A percentile compares a stretch with the other conserved stretches of the same genome.
phyloP scores from a whole-genome alignment of 2,329 filamentous ascomycete genomes.

The Aspergillus quadrilineatus region DNA sequence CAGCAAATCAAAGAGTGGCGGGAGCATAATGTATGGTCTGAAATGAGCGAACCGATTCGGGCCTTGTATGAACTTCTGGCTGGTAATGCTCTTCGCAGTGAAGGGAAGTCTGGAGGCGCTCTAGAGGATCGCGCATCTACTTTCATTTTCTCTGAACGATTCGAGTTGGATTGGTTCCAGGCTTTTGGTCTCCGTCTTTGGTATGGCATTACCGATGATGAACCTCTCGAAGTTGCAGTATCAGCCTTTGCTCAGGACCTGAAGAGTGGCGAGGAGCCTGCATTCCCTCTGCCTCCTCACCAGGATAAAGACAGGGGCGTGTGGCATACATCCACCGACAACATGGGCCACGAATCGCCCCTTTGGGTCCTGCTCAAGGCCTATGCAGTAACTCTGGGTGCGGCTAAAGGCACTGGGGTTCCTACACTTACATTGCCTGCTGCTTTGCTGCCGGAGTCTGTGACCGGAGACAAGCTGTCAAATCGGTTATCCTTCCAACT shows the following conservation, averaged over 20 bases:
- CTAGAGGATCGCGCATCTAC: slow-evolving; percentile 76
- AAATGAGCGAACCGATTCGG: slow-evolving; percentile 80
- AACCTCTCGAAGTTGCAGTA: slow-evolving; percentile 72
- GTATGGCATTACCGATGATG: slow-evolving; percentile 72
- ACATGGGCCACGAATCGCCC: slow-evolving; percentile 64
- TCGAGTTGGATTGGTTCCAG: slow-evolving; percentile 88
- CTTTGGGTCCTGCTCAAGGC: slow-evolving; percentile 85
- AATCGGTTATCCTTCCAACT: slow-evolving; percentile 83
- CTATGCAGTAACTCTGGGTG: slow-evolving; percentile 56
- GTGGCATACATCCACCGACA: slow-evolving; percentile 61
- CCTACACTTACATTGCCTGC: slow-evolving; percentile 57
- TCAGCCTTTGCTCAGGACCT: slow-evolving; percentile 72
- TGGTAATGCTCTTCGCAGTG: slow-evolving; percentile 80
- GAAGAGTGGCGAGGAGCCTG: slow-evolving; percentile 64
- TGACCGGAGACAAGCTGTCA: slow-evolving; percentile 71
- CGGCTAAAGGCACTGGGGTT: slow-evolving; percentile 34
- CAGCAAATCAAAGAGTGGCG: slow-evolving; percentile 84
- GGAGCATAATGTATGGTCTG: slow-evolving; percentile 76
- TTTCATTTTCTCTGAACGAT: slow-evolving; percentile 80
- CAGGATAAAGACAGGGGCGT: slow-evolving; percentile 58
- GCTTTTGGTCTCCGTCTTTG: slow-evolving; percentile 88
- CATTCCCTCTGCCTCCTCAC: slow-evolving; percentile 71
- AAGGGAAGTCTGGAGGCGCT: slow-evolving; percentile 69
- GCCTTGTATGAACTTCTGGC: slow-evolving; percentile 86
- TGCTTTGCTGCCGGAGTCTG: slow-evolving; percentile 72